A percentile compares a stretch with the other conserved stretches of the same genome.
Evolutionary conservation across 2,329 filamentous ascomycete genomes (phyloP).

Genomic region (Alternaria rosae): DNA sequence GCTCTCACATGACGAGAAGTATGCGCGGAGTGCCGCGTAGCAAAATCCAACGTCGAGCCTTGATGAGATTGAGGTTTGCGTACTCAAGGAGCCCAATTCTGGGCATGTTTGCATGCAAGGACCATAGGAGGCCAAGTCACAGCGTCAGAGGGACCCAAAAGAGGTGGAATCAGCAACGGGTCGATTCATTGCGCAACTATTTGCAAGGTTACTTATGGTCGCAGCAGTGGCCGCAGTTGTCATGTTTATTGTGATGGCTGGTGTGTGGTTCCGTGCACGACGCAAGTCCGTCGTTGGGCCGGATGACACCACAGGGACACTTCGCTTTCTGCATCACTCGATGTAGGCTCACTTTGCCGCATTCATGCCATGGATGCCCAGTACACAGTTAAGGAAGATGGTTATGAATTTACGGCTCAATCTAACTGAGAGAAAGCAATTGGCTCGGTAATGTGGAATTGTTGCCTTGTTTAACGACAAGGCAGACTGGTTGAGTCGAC

Average conservation of each 20-base stretch:
- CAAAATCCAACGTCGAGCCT: constrained; percentile 51
- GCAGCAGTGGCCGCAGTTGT: constrained; percentile 39
- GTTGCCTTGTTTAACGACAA: constrained; percentile 36
- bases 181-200: constrained; percentile 43
- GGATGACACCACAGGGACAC: constrained; percentile 38
- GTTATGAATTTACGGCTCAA: constrained; percentile 24
- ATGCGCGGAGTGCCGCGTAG: constrained; percentile 48
- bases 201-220: constrained; percentile 40
- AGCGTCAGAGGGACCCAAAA: constrained; percentile 24
- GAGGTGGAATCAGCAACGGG: constrained; percentile 29
- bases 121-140: constrained; percentile 24
- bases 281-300: constrained; percentile 36
- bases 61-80: constrained; percentile 18
- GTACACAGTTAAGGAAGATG: constrained; percentile 21
- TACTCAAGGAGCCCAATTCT: constrained; percentile 22
- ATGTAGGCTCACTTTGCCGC: constrained; percentile 26
- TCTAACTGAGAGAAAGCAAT: constrained; percentile 38
- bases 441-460: constrained; percentile 39
- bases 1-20: constrained; percentile 50
- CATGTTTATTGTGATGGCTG: constrained; percentile 46
- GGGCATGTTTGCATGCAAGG: constrained; percentile 30
- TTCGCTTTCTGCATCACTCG: constrained; percentile 31
- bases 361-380: constrained; percentile 16
- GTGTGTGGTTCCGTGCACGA: constrained; percentile 41
- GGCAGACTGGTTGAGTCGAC: constrained; percentile 38